These are phyloP conservation scores for Fusarium cicatricum DNA, from an alignment of 2,329 filamentous ascomycete genomes.

Conservation along the genomic window DNA sequence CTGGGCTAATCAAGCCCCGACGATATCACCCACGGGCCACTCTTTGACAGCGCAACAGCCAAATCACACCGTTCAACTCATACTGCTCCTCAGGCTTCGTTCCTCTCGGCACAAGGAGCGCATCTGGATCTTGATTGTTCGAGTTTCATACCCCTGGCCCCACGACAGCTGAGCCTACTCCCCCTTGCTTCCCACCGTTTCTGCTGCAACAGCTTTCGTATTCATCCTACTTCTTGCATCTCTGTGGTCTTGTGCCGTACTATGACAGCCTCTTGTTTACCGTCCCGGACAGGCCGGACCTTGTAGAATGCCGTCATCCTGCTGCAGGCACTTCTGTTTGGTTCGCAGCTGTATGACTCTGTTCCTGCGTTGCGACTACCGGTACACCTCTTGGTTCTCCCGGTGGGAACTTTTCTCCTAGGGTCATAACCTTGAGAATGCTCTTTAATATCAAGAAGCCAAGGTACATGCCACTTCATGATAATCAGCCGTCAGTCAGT, in stretches of 20 bases:
- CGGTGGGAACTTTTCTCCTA: background rate
- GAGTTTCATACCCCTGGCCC: constrained; percentile 14
- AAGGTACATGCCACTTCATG: background rate
- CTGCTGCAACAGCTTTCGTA: constrained; percentile 33
- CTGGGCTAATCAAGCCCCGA: background rate
- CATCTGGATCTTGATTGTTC: constrained; percentile 7
- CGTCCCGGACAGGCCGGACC: background rate
- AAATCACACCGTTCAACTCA: background rate
- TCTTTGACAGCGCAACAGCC: background rate
- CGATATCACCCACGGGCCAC: background rate
- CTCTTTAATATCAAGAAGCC: background rate
- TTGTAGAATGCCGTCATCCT: background rate
- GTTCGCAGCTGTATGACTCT: background rate
- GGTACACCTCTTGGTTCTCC: background rate
- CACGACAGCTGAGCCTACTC: constrained; percentile 22
- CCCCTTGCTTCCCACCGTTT: constrained; percentile 20
- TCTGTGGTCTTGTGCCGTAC: background rate
- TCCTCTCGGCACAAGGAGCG: background rate
- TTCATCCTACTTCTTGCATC: constrained; percentile 15
- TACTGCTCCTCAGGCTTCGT: background rate
- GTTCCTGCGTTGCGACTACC: constrained; percentile 6
- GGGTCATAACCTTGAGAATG: background rate
- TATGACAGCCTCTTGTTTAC: background rate
- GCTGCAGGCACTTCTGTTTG: background rate
- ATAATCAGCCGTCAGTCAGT: background rate